phyloP scores from a whole-genome alignment of 371 early-diverging fungal species.

The Rhizopus delemar region DNA sequence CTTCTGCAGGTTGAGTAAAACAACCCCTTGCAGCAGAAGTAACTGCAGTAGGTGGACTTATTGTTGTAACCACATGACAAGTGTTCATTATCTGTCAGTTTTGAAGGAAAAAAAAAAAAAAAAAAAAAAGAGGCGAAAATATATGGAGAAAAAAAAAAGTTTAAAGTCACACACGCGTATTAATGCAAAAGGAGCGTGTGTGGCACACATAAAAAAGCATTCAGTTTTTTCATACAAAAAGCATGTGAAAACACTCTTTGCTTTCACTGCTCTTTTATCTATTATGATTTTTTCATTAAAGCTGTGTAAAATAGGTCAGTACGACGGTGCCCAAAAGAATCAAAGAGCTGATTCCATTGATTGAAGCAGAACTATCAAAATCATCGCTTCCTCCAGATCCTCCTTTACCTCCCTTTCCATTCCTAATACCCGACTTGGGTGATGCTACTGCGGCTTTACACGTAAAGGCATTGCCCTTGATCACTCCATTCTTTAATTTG shows the following conservation, averaged over 20 bases:
- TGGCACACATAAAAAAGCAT: neutral
- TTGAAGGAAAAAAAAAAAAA: neutral
- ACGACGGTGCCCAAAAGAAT: conserved; percentile 21
- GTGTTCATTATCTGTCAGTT: neutral
- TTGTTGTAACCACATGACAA: conserved; percentile 20
- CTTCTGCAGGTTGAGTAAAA: conserved; percentile 55
- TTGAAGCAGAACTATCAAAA: conserved; percentile 13
- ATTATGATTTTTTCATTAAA: neutral
- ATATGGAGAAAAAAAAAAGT: no score
- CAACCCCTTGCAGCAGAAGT: conserved; percentile 44
- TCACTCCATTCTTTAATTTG: conserved; percentile 33
- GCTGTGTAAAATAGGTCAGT: neutral
- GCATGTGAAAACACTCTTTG: neutral
- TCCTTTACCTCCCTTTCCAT: conserved; percentile 13
- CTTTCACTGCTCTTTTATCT: no score
- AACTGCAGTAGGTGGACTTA: conserved; percentile 18
- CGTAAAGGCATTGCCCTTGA: conserved; percentile 40
- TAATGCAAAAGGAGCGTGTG: no score
- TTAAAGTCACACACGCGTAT: neutral
- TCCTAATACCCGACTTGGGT: conserved; percentile 30
- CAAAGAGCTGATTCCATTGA: conserved; percentile 20
- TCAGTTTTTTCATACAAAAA: neutral
- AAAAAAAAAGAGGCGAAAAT: neutral
- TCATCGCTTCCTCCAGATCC: conserved; percentile 5
- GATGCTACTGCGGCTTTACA: conserved; percentile 34